Percentiles rank a stretch among this genome's conserved stretches.
These are phyloP conservation scores for Pythium volutum DNA, from an alignment of 352 stramenopile species.

Conservation along the genomic window DNA sequence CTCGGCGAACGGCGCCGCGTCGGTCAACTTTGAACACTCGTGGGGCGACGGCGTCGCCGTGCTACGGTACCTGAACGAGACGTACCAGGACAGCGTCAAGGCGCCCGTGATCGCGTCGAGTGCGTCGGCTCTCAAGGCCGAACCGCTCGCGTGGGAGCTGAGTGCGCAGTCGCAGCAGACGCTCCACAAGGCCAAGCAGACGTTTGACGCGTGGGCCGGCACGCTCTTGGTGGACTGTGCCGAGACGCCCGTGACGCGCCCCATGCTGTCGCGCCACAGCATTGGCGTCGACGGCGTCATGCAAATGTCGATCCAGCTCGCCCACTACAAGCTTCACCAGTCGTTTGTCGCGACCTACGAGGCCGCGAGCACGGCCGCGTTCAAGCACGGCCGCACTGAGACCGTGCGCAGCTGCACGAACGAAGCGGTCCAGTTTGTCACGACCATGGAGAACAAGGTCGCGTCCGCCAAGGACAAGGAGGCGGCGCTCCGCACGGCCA, in stretches of 20 bases:
- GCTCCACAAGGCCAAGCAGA: conserved; percentile 63
- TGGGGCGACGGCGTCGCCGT: conserved; percentile 82
- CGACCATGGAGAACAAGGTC: conserved; percentile 56
- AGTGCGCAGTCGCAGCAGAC: conserved; percentile 47
- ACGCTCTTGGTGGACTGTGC: conserved; percentile 68
- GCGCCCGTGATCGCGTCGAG: conserved; percentile 52
- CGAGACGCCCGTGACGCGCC: conserved; percentile 67
- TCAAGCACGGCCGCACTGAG: conserved; percentile 90
- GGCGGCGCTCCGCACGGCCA: conserved; percentile 54
- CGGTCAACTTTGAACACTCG: conserved; percentile 90
- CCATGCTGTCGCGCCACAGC: conserved; percentile 60
- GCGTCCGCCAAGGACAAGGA: conserved; percentile 59
- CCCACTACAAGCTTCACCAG: conserved; percentile 81
- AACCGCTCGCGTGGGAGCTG: conserved; percentile 69
- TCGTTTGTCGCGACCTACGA: conserved; percentile 88
- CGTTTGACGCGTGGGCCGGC: conserved; percentile 64
- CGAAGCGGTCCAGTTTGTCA: conserved; percentile 76
- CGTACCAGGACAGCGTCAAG: conserved; percentile 80
- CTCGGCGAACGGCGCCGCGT: conserved; percentile 70
- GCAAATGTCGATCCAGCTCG: conserved; percentile 91
- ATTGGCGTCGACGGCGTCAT: conserved; percentile 89
- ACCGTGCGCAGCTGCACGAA: conserved; percentile 89
- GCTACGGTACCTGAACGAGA: conserved; percentile 87
- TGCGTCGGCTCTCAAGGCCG: conserved; percentile 19
- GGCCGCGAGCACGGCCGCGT: conserved; percentile 85